These are phyloP conservation scores for Ustilago hordei DNA, from an alignment of 1,284 basidiomycete genomes.

Conservation along the genomic window DNA sequence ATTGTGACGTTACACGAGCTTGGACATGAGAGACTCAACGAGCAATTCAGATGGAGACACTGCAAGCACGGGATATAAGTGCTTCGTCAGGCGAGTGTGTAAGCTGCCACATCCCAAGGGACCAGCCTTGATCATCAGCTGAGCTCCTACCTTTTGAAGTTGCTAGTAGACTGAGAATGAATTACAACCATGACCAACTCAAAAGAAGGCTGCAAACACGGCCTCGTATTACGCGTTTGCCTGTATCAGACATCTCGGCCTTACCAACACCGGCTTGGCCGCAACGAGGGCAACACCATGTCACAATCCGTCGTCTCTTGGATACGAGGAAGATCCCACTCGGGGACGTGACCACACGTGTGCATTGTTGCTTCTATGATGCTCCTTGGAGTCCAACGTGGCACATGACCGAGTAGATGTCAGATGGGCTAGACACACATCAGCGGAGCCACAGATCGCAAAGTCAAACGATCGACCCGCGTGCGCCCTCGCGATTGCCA, in stretches of 20 bases:
- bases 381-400: conserved; percentile 1
- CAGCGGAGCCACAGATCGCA: neutral
- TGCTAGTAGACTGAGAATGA: neutral
- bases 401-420: neutral
- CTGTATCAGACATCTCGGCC: neutral
- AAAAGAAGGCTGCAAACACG: neutral
- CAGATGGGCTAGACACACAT: neutral
- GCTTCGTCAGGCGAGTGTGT: too few relatives aligned
- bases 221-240: neutral
- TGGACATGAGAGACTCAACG: neutral
- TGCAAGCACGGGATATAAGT: neutral
- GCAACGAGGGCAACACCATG: neutral
- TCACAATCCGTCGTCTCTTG: neutral
- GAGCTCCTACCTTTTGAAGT: neutral
- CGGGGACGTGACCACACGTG: neutral
- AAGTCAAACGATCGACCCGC: neutral
- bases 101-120: too few relatives aligned
- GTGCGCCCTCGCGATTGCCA: neutral
- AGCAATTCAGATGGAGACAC: too few relatives aligned
- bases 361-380: neutral
- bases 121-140: too few relatives aligned
- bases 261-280: neutral
- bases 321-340: neutral
- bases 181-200: neutral
- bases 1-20: neutral